Evolutionary conservation across 139 green algal species (phyloP).

Genomic region (Volvox africanus): DNA sequence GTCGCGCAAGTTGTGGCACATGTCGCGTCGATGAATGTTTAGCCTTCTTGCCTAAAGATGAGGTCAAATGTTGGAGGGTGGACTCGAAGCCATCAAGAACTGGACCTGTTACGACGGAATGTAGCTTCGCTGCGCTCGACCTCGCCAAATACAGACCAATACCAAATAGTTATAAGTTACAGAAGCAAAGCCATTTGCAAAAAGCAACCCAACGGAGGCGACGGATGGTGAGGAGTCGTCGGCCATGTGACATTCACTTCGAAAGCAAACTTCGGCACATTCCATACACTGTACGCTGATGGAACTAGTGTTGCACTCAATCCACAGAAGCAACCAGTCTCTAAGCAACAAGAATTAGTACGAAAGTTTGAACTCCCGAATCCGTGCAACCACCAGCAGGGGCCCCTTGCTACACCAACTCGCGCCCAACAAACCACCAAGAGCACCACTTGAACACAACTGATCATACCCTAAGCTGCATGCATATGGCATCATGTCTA

Average conservation of each 20-base stretch:
- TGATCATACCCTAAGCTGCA: too few species aligned
- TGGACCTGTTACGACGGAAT: not conserved
- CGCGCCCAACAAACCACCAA: not conserved
- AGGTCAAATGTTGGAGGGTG: not conserved
- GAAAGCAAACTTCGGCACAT: not conserved
- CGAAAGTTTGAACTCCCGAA: not conserved
- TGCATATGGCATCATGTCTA: not conserved
- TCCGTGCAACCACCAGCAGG: too few species aligned
- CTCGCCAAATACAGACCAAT: not conserved
- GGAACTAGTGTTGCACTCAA: not conserved
- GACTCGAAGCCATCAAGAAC: not conserved
- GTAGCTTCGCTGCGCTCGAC: not conserved
- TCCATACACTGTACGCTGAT: not conserved
- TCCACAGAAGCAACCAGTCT: not conserved
- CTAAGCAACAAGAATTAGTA: not conserved
- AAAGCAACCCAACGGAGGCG: not conserved
- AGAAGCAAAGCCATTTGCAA: not conserved
- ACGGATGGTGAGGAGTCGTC: not conserved
- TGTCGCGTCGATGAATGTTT: not conserved
- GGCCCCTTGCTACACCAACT: not conserved
- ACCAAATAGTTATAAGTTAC: slow-evolving; percentile 3
- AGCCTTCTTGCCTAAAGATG: not conserved
- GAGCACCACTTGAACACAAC: not conserved
- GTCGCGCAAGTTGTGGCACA: not conserved
- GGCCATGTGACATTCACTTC: not conserved